These are phyloP conservation scores for Picochlorum sp. DNA, from an alignment of 139 green algal genomes.

Conservation along the genomic window DNA sequence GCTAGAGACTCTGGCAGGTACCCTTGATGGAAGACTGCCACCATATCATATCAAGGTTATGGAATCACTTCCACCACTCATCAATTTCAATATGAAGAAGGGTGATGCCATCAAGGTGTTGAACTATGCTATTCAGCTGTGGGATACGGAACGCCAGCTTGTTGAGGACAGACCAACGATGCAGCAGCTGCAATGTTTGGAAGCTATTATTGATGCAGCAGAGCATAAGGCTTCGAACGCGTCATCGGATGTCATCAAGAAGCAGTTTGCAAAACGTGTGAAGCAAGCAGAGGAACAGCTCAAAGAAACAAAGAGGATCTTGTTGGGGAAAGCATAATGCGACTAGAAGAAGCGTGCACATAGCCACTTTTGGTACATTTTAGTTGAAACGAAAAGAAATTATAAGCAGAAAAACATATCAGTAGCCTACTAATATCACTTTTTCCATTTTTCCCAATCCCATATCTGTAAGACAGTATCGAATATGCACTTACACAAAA, in stretches of 20 bases:
- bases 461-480: neutral
- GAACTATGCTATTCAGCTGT: constrained; percentile 12
- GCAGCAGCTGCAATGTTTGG: constrained; percentile 10
- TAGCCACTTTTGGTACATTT: neutral
- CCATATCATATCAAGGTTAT: constrained; percentile 7
- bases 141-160: constrained; percentile 11
- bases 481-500: neutral
- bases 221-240: constrained; percentile 10
- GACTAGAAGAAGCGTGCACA: neutral
- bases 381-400: constrained; percentile 5
- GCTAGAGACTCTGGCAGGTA: constrained; percentile 6
- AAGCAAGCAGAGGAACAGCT: constrained; percentile 7
- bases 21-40: constrained; percentile 14
- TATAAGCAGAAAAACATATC: neutral
- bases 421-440: neutral
- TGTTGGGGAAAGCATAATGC: constrained; percentile 2
- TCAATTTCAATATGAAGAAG: constrained; percentile 13
- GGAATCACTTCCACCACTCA: constrained; percentile 4
- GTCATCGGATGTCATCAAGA: constrained; percentile 9
- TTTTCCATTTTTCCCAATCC: neutral
- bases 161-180: constrained; percentile 9
- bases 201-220: constrained; percentile 13
- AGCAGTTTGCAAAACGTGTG: constrained; percentile 5
- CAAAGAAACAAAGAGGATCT: neutral
- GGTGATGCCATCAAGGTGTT: constrained; percentile 8